Evolutionary conservation across 345 rosid species (phyloP).

Genomic region (Pistacia integerrima): DNA sequence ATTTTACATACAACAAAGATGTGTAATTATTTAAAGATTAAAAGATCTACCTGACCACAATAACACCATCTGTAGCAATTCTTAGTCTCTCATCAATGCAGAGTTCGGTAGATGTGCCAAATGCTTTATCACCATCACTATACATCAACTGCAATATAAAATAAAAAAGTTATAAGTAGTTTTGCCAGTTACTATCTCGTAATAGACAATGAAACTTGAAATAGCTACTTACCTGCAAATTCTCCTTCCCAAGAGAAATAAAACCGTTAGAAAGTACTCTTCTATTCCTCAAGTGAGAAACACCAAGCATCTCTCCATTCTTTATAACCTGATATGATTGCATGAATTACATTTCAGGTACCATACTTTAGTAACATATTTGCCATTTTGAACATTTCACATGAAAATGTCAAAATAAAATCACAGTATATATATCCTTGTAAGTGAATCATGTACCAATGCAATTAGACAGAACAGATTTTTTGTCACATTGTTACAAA

Average conservation of each 20-base stretch:
- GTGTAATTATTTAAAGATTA: constrained; percentile 2
- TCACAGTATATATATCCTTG: background rate
- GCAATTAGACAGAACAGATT: background rate
- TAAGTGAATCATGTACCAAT: background rate
- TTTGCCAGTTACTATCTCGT: constrained; percentile 22
- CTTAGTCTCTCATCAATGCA: constrained; percentile 90
- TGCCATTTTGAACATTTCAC: background rate
- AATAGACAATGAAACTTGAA: constrained; percentile 17
- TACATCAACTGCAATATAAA: constrained; percentile 82
- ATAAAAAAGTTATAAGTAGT: constrained; percentile 18
- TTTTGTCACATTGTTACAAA: background rate
- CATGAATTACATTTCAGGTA: background rate
- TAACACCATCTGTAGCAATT: constrained; percentile 93
- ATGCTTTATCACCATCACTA: constrained; percentile 96
- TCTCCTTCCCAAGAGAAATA: constrained; percentile 89
- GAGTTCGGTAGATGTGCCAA: constrained; percentile 91
- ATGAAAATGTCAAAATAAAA: background rate
- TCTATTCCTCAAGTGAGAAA: constrained; percentile 94
- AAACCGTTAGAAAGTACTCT: constrained; percentile 95
- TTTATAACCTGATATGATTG: constrained; percentile 76
- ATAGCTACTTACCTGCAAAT: constrained; percentile 68
- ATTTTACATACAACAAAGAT: constrained; percentile 9
- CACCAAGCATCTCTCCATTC: constrained; percentile 99
- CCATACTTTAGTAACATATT: background rate
- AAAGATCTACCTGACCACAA: constrained; percentile 74